phyloP scores from a whole-genome alignment of 441 rosid species.

The Pelargonium cotyledonis region DNA sequence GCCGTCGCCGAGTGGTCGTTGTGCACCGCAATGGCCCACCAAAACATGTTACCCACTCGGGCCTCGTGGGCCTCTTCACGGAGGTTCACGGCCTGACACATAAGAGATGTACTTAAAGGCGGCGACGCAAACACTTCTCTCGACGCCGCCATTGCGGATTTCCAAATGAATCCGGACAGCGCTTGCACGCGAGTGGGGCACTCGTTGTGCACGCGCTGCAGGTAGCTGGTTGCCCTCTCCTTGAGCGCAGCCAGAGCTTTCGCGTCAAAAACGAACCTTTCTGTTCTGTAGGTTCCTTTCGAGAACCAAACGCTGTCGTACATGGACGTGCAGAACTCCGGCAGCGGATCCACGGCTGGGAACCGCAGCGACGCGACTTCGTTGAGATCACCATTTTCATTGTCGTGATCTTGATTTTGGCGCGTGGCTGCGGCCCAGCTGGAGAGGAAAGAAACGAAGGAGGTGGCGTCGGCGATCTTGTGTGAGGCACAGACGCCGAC shows the following conservation, averaged over 20 bases:
- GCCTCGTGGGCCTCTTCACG: neutral
- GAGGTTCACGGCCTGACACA: slow-evolving; percentile 2
- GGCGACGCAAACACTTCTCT: neutral
- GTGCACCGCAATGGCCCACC: neutral
- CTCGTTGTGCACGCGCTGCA: neutral
- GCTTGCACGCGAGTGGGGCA: neutral
- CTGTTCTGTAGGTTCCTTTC: neutral
- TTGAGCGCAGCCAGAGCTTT: neutral
- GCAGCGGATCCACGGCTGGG: neutral
- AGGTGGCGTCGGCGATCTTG: slow-evolving; percentile 2
- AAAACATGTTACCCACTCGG: neutral
- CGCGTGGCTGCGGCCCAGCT: slow-evolving; percentile 13
- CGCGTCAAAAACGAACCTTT: neutral
- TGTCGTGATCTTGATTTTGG: neutral
- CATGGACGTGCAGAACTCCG: neutral
- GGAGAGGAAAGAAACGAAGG: slow-evolving; percentile 6
- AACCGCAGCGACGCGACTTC: neutral
- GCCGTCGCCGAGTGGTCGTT: neutral
- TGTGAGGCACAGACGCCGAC: slow-evolving; percentile 13
- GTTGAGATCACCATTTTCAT: neutral
- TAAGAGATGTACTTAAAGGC: neutral
- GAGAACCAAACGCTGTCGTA: slow-evolving; percentile 1
- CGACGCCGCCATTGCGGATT: neutral
- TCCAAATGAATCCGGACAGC: neutral
- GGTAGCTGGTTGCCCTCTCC: neutral